Percentiles rank a stretch among this genome's conserved stretches.
Conservation (phyloP, 169 alveolate species). For the Eimeria tenella region DNA sequence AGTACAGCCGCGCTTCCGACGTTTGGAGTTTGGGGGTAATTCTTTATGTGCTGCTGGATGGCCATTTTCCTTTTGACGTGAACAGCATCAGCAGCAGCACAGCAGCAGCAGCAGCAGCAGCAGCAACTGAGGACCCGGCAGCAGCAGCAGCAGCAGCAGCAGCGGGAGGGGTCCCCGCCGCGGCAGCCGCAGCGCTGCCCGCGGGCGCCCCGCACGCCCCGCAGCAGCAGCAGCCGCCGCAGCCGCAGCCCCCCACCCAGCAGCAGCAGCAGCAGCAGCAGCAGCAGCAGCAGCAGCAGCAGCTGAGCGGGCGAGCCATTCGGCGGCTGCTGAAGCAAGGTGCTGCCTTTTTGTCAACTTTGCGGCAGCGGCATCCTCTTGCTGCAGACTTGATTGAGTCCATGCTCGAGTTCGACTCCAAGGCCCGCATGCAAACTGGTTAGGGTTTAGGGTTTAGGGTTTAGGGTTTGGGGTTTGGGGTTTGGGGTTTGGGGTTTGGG, state of each 20-base stretch:
- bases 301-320: conserved; percentile 39
- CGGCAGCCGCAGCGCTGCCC: neutral
- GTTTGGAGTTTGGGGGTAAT: conserved; percentile 79
- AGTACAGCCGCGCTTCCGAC: conserved; percentile 76
- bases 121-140: neutral
- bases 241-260: neutral
- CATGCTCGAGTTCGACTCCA: conserved; percentile 58
- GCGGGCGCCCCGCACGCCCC: neutral
- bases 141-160: neutral
- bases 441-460: neutral
- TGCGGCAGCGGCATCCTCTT: conserved; percentile 28
- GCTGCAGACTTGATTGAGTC: conserved; percentile 54
- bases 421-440: conserved; percentile 14
- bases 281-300: conserved; percentile 27
- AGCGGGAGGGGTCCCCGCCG: neutral
- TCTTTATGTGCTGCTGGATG: conserved; percentile 77
- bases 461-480: too few relatives aligned
- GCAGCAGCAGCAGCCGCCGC: neutral
- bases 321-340: conserved; percentile 56
- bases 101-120: neutral
- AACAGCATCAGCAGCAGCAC: neutral
- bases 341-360: neutral
- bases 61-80: conserved; percentile 81
- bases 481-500: too few relatives aligned
- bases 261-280: conserved; percentile 36